These are phyloP conservation scores for Alternaria sp. DNA, from an alignment of 2,329 filamentous ascomycete species.

Conservation along the genomic window DNA sequence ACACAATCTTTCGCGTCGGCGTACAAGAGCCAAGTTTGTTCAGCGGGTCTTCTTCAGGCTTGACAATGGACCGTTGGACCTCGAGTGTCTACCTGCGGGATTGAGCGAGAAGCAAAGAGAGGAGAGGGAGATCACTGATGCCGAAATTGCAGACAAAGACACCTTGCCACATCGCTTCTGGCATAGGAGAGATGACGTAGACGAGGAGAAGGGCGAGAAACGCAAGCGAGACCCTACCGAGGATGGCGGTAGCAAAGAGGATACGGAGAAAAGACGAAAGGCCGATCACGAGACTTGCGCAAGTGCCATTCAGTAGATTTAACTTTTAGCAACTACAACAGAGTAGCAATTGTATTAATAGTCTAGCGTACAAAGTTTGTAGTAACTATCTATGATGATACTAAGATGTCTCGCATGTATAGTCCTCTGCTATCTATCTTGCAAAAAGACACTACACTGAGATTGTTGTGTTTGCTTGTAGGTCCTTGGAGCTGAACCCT, in stretches of 20 bases:
- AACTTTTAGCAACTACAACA: not conserved
- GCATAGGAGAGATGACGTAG: slow-evolving; percentile 6
- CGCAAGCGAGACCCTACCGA: not conserved
- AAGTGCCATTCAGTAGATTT: not conserved
- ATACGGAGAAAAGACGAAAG: not conserved
- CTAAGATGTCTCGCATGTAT: not conserved
- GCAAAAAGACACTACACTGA: not conserved
- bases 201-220: not conserved
- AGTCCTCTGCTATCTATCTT: not conserved
- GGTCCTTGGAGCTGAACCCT: not conserved
- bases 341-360: not conserved
- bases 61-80: slow-evolving; percentile 25
- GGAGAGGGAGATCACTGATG: slow-evolving; percentile 31
- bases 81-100: not conserved
- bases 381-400: not conserved
- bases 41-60: slow-evolving; percentile 45
- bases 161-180: slow-evolving; percentile 37
- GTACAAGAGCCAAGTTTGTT: slow-evolving; percentile 35
- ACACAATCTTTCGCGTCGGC: slow-evolving; percentile 26
- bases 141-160: slow-evolving; percentile 22
- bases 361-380: not conserved
- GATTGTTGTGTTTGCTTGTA: not conserved
- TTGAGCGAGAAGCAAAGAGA: slow-evolving; percentile 30
- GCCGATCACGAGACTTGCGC: not conserved
- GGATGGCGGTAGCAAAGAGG: not conserved